A percentile compares a stretch with the other conserved stretches of the same genome.
These are phyloP conservation scores for Eucalyptus cladocalyx DNA, from an alignment of 345 rosid species.

Conservation along the genomic window DNA sequence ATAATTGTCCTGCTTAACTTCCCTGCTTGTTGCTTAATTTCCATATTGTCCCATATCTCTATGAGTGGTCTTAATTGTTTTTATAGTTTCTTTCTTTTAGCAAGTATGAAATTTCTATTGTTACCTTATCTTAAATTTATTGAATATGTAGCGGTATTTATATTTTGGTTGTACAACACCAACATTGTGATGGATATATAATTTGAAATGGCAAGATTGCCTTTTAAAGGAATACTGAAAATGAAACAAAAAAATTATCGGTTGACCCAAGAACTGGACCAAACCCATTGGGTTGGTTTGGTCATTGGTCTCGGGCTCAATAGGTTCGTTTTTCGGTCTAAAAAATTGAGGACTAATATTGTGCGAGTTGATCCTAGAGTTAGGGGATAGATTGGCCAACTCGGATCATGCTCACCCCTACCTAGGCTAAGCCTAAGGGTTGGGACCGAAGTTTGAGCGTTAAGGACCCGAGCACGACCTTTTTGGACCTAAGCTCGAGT, in stretches of 20 bases:
- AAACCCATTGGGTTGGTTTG: accelerated
- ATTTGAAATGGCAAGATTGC: accelerated
- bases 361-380: accelerated
- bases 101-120: too few species aligned
- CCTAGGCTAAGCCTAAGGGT: too few species aligned
- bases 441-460: accelerated
- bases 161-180: accelerated
- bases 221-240: accelerated
- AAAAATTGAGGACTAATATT: too few species aligned
- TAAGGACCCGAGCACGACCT: too few species aligned
- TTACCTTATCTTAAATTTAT: too few species aligned
- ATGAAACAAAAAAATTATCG: accelerated
- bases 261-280: accelerated
- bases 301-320: accelerated
- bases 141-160: too few species aligned
- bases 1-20: accelerated
- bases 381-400: accelerated
- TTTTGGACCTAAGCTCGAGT: too few species aligned
- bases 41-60: too few species aligned
- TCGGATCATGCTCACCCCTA: accelerated
- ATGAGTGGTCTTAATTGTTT: too few species aligned
- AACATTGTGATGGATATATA: accelerated
- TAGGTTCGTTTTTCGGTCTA: accelerated
- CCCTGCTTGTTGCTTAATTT: too few species aligned
- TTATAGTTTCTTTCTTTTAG: too few species aligned